phyloP scores from a whole-genome alignment of 2,329 filamentous ascomycete species.

The Mariannaea elegans region DNA sequence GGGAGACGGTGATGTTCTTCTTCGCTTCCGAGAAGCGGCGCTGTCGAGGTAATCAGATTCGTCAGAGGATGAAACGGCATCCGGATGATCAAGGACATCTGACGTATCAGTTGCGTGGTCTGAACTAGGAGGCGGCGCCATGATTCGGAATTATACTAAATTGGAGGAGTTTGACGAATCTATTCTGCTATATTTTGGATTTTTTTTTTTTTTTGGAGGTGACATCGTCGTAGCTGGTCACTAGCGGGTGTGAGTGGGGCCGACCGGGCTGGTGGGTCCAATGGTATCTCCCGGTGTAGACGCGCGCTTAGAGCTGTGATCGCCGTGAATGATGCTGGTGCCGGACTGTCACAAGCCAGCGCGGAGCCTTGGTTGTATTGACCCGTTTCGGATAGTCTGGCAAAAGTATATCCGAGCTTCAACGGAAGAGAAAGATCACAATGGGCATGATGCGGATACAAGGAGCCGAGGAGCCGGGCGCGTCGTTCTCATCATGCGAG shows the following conservation, averaged over 20 bases:
- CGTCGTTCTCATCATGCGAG: neutral
- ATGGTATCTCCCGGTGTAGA: slow-evolving; percentile 28
- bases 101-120: slow-evolving; percentile 28
- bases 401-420: neutral
- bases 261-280: slow-evolving; percentile 18
- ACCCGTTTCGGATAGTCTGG: neutral
- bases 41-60: slow-evolving; percentile 62
- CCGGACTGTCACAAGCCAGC: slow-evolving; percentile 1
- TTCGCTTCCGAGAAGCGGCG: slow-evolving; percentile 55
- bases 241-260: slow-evolving; percentile 27
- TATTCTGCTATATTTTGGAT: slow-evolving; percentile 28
- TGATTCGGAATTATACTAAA: slow-evolving; percentile 33
- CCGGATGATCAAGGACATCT: slow-evolving; percentile 28
- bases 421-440: neutral
- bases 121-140: slow-evolving; percentile 31
- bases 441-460: neutral
- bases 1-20: slow-evolving; percentile 47
- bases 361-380: neutral
- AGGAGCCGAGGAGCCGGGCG: slow-evolving; percentile 11
- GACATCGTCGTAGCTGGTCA: slow-evolving; percentile 35
- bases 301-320: slow-evolving; percentile 41
- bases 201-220: slow-evolving; percentile 44
- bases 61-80: slow-evolving; percentile 39
- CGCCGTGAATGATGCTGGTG: slow-evolving; percentile 4
- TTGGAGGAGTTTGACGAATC: slow-evolving; percentile 31